Evolutionary conservation across 306 rosid species (phyloP).

Genomic region (Sicyos baderoa): DNA sequence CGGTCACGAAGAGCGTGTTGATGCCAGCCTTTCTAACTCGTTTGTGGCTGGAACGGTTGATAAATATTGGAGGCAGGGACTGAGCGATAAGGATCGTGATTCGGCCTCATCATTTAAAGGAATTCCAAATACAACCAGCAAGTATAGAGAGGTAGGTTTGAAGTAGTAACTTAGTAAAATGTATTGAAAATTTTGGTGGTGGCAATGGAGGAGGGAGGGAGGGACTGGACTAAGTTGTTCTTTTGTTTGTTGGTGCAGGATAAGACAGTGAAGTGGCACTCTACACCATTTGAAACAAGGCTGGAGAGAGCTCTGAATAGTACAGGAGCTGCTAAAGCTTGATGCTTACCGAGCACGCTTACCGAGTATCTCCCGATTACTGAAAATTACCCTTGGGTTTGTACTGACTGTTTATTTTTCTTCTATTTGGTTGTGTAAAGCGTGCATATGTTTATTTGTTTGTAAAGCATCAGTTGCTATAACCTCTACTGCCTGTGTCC

Average conservation of each 20-base stretch:
- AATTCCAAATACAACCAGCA: conserved; percentile 79
- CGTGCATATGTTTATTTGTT: background rate
- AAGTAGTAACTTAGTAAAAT: conserved; percentile 24
- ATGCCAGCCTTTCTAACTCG: too few species aligned
- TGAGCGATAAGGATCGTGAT: conserved; percentile 2
- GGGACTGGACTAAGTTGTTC: conserved; percentile 10
- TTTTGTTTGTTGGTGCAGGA: conserved; percentile 55
- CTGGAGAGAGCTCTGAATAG: conserved; percentile 69
- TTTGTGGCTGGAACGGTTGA: background rate
- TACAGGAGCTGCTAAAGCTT: conserved; percentile 36
- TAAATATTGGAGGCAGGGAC: background rate
- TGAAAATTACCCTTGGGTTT: background rate
- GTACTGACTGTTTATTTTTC: background rate
- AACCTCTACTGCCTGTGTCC: too few species aligned
- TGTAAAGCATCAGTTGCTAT: background rate
- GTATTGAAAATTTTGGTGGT: conserved; percentile 5
- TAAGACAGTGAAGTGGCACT: conserved; percentile 66
- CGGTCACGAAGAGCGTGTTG: background rate
- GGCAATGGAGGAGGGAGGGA: background rate
- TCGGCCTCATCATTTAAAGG: conserved; percentile 59
- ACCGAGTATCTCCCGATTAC: background rate
- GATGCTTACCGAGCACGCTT: background rate
- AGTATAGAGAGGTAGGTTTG: conserved; percentile 73
- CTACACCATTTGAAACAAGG: conserved; percentile 82
- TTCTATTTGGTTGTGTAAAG: background rate